Evolutionary conservation across 2,329 filamentous ascomycete species (phyloP).

Genomic region (Chaetoscypha palmicola): DNA sequence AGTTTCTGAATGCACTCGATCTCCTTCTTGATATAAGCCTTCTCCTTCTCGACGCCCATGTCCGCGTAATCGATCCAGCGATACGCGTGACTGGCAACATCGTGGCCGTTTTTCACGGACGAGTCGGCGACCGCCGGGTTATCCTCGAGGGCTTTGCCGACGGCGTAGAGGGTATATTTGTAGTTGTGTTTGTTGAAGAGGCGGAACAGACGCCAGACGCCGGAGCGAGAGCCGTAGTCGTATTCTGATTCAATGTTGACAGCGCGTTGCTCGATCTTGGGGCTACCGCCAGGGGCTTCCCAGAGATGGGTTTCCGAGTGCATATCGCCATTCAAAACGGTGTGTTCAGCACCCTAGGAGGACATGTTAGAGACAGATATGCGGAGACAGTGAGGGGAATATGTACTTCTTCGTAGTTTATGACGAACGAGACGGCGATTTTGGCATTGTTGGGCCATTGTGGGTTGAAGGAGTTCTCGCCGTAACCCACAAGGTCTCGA

Average conservation of each 20-base stretch:
- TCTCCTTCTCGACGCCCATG: conserved; percentile 33
- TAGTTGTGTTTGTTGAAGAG: conserved; percentile 37
- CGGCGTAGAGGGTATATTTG: conserved; percentile 38
- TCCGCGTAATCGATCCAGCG: conserved; percentile 39
- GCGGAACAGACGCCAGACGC: conserved; percentile 35
- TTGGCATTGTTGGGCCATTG: conserved; percentile 31
- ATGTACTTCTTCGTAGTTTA: conserved; percentile 26
- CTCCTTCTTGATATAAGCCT: conserved; percentile 35
- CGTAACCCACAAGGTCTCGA: conserved; percentile 25
- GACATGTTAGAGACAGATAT: neutral
- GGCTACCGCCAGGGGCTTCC: conserved; percentile 18
- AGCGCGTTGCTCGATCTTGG: conserved; percentile 23
- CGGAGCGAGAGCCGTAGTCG: conserved; percentile 32
- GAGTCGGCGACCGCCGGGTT: conserved; percentile 36
- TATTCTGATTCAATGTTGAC: conserved; percentile 31
- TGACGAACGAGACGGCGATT: conserved; percentile 30
- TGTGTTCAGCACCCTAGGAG: conserved; percentile 20
- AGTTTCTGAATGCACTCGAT: conserved; percentile 32
- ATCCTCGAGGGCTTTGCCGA: conserved; percentile 35
- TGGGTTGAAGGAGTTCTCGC: conserved; percentile 27
- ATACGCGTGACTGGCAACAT: conserved; percentile 37
- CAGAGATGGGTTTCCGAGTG: conserved; percentile 22
- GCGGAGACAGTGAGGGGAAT: neutral
- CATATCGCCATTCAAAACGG: conserved; percentile 22
- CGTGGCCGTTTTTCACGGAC: conserved; percentile 35